Evolutionary conservation across 1,284 basidiomycete genomes (phyloP).

Genomic region (Fistulinella staudtii): DNA sequence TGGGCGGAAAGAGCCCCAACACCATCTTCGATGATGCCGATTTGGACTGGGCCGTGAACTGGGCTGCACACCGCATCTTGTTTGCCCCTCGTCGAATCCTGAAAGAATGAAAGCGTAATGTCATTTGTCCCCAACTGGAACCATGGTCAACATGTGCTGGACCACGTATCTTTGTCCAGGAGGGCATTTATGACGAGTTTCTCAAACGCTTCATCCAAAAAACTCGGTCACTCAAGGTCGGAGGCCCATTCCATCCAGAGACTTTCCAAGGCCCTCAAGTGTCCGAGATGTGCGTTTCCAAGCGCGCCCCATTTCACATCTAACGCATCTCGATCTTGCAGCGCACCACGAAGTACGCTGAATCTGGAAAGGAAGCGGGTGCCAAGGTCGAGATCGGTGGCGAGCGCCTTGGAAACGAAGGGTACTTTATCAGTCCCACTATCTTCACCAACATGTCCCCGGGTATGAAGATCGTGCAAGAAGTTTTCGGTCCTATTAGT

Average conservation of each 20-base stretch:
- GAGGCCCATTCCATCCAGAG: slow-evolving; percentile 73
- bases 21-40: slow-evolving; percentile 72
- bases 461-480: slow-evolving; percentile 83
- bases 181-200: slow-evolving; percentile 79
- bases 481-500: slow-evolving; percentile 87
- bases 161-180: slow-evolving; percentile 83
- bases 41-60: slow-evolving; percentile 76
- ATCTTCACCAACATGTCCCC: slow-evolving; percentile 79
- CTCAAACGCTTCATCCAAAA: slow-evolving; percentile 56
- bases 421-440: slow-evolving; percentile 79
- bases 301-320: neutral
- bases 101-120: slow-evolving; percentile 18
- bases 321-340: slow-evolving; percentile 18
- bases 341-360: slow-evolving; percentile 87
- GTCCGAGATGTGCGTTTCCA: slow-evolving; percentile 59
- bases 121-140: slow-evolving; percentile 57
- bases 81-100: slow-evolving; percentile 23
- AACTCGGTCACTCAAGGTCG: slow-evolving; percentile 59
- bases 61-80: slow-evolving; percentile 82
- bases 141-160: slow-evolving; percentile 85
- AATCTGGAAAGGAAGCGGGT: slow-evolving; percentile 79
- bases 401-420: slow-evolving; percentile 65
- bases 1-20: slow-evolving; percentile 90
- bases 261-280: slow-evolving; percentile 90
- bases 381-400: slow-evolving; percentile 83